Conservation (phyloP, 345 rosid genomes). For the Citrus hindsii region DNA sequence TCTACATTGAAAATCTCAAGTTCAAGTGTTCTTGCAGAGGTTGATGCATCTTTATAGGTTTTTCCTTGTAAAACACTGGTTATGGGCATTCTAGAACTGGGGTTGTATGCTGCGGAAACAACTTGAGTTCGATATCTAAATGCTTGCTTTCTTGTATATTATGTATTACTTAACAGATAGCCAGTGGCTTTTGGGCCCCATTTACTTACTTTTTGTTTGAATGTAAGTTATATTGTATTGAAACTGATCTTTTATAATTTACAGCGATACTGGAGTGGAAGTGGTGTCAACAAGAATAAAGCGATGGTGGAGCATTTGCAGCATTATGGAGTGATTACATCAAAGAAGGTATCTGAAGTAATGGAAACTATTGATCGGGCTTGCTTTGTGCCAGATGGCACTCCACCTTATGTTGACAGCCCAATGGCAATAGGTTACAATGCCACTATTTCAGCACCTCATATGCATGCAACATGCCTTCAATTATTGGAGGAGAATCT, state of each 20-base stretch:
- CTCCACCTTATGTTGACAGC: constrained; percentile 72
- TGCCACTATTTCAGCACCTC: constrained; percentile 98
- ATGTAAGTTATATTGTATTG: background rate
- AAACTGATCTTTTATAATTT: constrained; percentile 11
- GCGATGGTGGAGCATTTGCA: constrained; percentile 72
- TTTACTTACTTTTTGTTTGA: background rate
- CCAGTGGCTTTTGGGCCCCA: background rate
- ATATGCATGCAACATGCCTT: constrained; percentile 97
- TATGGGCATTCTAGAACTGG: background rate
- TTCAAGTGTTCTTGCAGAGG: constrained; percentile 4
- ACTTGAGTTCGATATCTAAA: background rate
- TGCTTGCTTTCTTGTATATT: background rate
- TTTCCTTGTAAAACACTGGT: background rate
- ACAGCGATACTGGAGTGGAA: constrained; percentile 54
- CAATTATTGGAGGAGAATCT: constrained; percentile 74
- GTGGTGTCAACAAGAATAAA: constrained; percentile 45
- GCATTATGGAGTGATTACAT: constrained; percentile 56
- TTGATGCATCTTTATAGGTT: constrained; percentile 10
- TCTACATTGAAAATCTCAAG: constrained; percentile 4
- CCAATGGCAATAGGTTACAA: constrained; percentile 92
- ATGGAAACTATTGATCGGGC: constrained; percentile 87
- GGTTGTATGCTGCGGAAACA: background rate
- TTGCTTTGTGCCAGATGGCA: constrained; percentile 69
- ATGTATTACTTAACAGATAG: background rate
- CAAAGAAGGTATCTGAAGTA: constrained; percentile 68